Evolutionary conservation across 805 yeast species (phyloP).

Genomic region (Candida caryicola): DNA sequence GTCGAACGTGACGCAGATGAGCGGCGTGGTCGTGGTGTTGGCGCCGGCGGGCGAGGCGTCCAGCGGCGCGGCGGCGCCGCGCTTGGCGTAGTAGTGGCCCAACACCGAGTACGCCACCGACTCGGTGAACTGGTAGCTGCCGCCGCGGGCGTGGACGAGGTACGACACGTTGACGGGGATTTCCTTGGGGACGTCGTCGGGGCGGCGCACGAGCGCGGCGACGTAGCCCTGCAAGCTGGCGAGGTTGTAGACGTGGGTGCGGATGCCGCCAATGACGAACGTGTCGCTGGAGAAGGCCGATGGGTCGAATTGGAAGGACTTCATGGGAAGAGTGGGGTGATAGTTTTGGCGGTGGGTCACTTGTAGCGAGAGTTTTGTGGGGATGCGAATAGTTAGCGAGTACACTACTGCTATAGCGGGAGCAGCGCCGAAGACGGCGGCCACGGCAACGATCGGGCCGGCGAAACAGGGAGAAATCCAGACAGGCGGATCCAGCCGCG

Average conservation of each 20-base stretch:
- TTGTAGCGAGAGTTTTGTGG: too few species aligned
- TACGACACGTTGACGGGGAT: conserved; percentile 41
- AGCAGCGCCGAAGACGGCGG: too few species aligned
- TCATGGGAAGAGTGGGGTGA: neutral
- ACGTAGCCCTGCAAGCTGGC: conserved; percentile 27
- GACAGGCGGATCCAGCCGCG: too few species aligned
- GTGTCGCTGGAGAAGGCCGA: conserved; percentile 6
- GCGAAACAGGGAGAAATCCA: too few species aligned
- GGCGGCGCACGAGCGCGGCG: conserved; percentile 7
- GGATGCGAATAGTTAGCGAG: too few species aligned
- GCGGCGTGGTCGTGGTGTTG: conserved; percentile 22
- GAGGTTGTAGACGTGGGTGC: conserved; percentile 43
- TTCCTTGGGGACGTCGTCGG: conserved; percentile 12
- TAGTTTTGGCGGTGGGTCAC: conserved; percentile 7
- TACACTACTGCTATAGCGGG: too few species aligned
- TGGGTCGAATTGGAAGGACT: conserved; percentile 9
- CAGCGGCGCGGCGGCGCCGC: conserved; percentile 11
- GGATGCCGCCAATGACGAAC: conserved; percentile 45
- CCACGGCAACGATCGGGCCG: too few species aligned
- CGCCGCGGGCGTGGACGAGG: conserved; percentile 47
- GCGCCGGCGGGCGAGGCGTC: too few species aligned
- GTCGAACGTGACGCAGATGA: conserved; percentile 52
- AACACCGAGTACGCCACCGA: conserved; percentile 38
- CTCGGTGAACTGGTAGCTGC: conserved; percentile 37
- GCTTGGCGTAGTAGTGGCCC: conserved; percentile 22